Percentiles rank a stretch among this genome's conserved stretches.
These are phyloP conservation scores for Chaetothyriales sp. DNA, from an alignment of 2,329 filamentous ascomycete species.

Conservation along the genomic window DNA sequence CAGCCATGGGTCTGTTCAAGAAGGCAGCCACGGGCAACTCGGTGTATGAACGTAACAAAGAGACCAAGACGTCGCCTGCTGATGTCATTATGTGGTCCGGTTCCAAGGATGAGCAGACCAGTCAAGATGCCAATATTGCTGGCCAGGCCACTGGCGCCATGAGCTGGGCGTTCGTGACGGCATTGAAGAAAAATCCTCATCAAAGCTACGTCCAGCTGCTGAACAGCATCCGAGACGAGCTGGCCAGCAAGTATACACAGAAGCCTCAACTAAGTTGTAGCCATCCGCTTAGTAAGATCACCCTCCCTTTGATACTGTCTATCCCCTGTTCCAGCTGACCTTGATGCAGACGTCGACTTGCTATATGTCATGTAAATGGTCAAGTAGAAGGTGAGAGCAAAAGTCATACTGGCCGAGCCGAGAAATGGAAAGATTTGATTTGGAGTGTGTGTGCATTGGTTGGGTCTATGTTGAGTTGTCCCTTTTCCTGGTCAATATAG, in stretches of 20 bases:
- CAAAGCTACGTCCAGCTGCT: slow-evolving; percentile 93
- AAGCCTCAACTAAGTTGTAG: slow-evolving; percentile 94
- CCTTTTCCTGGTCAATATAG: not conserved
- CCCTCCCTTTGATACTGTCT: slow-evolving; percentile 11
- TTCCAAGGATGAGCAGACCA: slow-evolving; percentile 90
- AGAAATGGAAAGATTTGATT: not conserved
- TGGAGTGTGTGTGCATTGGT: not conserved
- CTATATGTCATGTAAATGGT: slow-evolving; percentile 48
- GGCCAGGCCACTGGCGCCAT: slow-evolving; percentile 90
- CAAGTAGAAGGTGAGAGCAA: not conserved
- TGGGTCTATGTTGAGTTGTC: not conserved
- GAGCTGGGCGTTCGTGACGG: slow-evolving; percentile 91
- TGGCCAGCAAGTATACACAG: slow-evolving; percentile 75
- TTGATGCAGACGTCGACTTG: slow-evolving; percentile 43
- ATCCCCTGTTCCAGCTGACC: slow-evolving; percentile 17
- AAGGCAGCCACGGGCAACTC: slow-evolving; percentile 67
- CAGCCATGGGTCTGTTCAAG: slow-evolving; percentile 74
- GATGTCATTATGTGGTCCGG: slow-evolving; percentile 98
- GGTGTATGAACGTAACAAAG: slow-evolving; percentile 61
- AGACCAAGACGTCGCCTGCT: slow-evolving; percentile 83
- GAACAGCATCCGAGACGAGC: slow-evolving; percentile 84
- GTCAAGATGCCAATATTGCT: slow-evolving; percentile 76
- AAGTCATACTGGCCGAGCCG: not conserved
- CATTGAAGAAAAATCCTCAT: slow-evolving; percentile 80
- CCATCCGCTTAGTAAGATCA: slow-evolving; percentile 71